Evolutionary conservation across 768 basidiomycete species (phyloP).

Genomic region (Gautieria morchelliformis): DNA sequence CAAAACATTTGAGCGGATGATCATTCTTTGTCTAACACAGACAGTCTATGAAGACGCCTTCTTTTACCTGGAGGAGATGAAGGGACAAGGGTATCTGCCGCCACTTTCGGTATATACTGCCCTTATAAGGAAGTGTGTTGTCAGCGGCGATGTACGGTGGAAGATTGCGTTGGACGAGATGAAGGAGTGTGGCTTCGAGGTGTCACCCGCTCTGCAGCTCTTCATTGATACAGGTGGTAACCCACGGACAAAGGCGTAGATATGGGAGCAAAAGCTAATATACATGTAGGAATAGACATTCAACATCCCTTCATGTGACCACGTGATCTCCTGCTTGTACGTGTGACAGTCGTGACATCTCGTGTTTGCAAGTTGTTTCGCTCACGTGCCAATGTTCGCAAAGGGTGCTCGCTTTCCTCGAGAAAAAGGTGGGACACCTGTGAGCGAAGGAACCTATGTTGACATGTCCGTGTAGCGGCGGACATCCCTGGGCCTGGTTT

Average conservation of each 20-base stretch:
- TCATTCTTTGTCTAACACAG: constrained; percentile 62
- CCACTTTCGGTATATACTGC: constrained; percentile 44
- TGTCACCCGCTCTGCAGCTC: constrained; percentile 22
- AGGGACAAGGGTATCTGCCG: constrained; percentile 49
- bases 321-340: neutral
- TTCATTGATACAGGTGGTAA: constrained; percentile 21
- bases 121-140: constrained; percentile 49
- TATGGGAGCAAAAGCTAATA: neutral
- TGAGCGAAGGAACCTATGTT: neutral
- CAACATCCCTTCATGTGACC: neutral
- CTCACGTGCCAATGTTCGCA: constrained; percentile 29
- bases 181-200: constrained; percentile 45
- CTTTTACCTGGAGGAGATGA: constrained; percentile 85
- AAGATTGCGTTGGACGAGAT: constrained; percentile 63
- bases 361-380: neutral
- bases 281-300: neutral
- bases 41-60: constrained; percentile 78
- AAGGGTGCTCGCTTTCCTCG: constrained; percentile 39
- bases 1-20: constrained; percentile 57
- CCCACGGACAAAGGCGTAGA: no score
- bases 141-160: constrained; percentile 50
- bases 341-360: neutral
- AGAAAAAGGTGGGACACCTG: constrained; percentile 25
- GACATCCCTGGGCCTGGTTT: constrained; percentile 46
- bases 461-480: constrained; percentile 25